Evolutionary conservation across 2,329 filamentous ascomycete species (phyloP).

Genomic region (Ceratocystis cubensis): DNA sequence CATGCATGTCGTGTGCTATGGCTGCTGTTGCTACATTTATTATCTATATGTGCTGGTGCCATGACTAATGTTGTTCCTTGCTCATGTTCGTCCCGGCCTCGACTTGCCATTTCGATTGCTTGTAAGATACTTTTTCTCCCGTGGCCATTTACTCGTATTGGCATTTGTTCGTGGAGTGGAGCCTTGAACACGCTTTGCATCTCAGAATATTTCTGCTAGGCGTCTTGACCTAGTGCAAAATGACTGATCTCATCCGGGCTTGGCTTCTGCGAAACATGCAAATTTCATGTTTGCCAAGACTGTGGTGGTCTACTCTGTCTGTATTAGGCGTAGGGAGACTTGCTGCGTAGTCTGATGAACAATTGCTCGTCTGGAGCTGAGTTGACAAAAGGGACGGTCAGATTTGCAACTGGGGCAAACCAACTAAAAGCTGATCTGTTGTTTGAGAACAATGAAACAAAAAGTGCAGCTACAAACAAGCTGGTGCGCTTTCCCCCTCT

Average conservation of each 20-base stretch:
- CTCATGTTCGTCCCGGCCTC: conserved; percentile 1
- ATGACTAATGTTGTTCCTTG: conserved; percentile 6
- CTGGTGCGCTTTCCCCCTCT: no score
- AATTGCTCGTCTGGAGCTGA: not conserved
- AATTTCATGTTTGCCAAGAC: not conserved
- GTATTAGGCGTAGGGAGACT: not conserved
- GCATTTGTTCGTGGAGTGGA: not conserved
- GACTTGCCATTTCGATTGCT: not conserved
- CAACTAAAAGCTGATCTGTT: not conserved
- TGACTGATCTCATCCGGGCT: not conserved
- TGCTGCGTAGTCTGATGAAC: conserved; percentile 1
- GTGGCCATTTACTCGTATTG: not conserved
- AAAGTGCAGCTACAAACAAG: no score
- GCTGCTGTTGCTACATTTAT: conserved; percentile 5
- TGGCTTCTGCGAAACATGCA: not conserved
- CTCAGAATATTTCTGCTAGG: not conserved
- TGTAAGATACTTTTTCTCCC: not conserved
- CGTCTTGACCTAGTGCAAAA: not conserved
- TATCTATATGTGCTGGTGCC: conserved; percentile 6
- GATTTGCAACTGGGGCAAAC: not conserved
- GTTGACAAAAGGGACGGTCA: not conserved
- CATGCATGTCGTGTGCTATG: conserved; percentile 10
- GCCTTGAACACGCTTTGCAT: no score
- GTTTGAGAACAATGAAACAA: no score
- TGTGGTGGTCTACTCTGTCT: not conserved